A percentile compares a stretch with the other conserved stretches of the same genome.
Conservation (phyloP, 768 basidiomycete genomes). For the Chlorophyllum brunneum region DNA sequence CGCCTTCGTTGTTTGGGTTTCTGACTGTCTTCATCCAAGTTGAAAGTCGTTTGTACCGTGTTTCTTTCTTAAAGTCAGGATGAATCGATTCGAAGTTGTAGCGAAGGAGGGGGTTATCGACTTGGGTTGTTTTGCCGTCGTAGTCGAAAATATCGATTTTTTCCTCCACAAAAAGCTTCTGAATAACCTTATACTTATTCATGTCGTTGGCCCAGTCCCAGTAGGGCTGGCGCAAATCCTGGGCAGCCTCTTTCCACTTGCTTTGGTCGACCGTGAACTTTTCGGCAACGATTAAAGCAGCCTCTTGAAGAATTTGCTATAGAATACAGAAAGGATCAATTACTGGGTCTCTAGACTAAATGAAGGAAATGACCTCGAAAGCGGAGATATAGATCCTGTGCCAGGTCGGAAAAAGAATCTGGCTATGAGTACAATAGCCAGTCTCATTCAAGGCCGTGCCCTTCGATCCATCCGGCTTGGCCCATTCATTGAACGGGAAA, state of each 20-base stretch:
- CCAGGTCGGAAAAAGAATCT: slow-evolving; percentile 51
- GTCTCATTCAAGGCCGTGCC: slow-evolving; percentile 24
- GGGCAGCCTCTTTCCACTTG: slow-evolving; percentile 24
- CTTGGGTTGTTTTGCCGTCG: slow-evolving; percentile 23
- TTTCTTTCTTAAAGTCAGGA: slow-evolving; percentile 21
- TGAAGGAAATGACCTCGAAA: slow-evolving; percentile 35
- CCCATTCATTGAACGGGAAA: slow-evolving; percentile 39
- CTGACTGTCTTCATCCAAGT: slow-evolving; percentile 27
- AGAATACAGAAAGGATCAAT: neutral
- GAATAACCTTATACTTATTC: no score
- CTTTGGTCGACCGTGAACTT: slow-evolving; percentile 27
- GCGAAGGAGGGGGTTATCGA: slow-evolving; percentile 30
- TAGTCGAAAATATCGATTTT: slow-evolving; percentile 31
- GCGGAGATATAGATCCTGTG: slow-evolving; percentile 50
- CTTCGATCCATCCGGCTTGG: slow-evolving; percentile 24
- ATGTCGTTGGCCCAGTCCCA: no score
- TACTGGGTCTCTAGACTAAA: neutral
- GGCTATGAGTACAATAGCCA: slow-evolving; percentile 55
- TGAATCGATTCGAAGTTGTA: slow-evolving; percentile 32
- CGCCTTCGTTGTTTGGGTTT: slow-evolving; percentile 21
- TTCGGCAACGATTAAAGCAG: slow-evolving; percentile 35
- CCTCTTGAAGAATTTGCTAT: slow-evolving; percentile 44
- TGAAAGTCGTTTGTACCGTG: slow-evolving; percentile 17
- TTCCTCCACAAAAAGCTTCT: no score
- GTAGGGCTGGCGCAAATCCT: slow-evolving; percentile 38